phyloP scores from a whole-genome alignment of 2,329 filamentous ascomycete genomes.

The Tothia fuscella region DNA sequence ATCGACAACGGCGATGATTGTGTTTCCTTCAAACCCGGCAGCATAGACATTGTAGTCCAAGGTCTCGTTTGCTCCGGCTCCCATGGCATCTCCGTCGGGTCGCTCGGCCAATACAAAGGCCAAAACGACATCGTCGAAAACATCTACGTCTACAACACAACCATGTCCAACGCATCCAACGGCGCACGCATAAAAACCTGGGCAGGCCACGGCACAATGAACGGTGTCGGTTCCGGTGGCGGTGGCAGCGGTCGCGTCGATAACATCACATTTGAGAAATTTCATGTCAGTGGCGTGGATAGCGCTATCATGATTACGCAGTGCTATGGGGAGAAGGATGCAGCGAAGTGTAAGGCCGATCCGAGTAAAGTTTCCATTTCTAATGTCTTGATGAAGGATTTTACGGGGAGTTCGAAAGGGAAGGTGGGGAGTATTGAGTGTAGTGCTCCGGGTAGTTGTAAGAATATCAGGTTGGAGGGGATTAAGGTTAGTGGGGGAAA shows the following conservation, averaged over 20 bases:
- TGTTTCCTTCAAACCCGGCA: constrained; percentile 62
- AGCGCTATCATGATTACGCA: constrained; percentile 47
- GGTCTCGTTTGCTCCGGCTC: constrained; percentile 53
- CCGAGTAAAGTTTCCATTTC: constrained; percentile 38
- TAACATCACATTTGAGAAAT: constrained; percentile 51
- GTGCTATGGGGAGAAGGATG: constrained; percentile 48
- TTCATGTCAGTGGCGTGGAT: constrained; percentile 47
- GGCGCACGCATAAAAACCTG: constrained; percentile 59
- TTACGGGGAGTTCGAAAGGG: constrained; percentile 2
- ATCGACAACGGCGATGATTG: constrained; percentile 59
- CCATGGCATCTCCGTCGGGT: constrained; percentile 57
- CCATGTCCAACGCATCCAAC: constrained; percentile 36
- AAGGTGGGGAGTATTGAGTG: constrained; percentile 2
- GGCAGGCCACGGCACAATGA: constrained; percentile 35
- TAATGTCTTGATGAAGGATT: constrained; percentile 1
- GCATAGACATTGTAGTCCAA: constrained; percentile 52
- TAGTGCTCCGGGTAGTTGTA: not conserved
- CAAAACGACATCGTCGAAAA: constrained; percentile 54
- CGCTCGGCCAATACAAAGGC: constrained; percentile 51
- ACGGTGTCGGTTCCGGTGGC: constrained; percentile 41
- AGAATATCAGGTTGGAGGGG: constrained; percentile 5
- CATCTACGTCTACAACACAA: constrained; percentile 21
- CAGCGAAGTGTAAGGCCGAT: constrained; percentile 41
- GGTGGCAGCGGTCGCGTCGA: constrained; percentile 46
- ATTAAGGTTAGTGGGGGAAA: not conserved